Evolutionary conservation across 306 rosid genomes (phyloP).

Genomic region (Fragaria nilgerrensis): DNA sequence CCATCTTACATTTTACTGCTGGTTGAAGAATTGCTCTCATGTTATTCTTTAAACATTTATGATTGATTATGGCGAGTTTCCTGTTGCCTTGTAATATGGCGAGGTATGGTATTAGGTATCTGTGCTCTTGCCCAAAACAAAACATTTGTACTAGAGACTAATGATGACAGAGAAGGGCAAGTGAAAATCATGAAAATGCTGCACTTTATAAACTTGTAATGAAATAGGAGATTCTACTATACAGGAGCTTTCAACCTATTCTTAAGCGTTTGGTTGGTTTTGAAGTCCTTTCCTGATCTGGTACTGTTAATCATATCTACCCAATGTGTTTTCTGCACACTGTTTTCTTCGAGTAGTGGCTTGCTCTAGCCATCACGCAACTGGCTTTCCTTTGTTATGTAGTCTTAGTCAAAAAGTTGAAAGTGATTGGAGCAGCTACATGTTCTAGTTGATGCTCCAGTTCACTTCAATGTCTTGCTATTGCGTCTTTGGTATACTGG

Average conservation of each 20-base stretch:
- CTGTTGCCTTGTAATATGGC: constrained; percentile 4
- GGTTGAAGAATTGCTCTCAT: constrained; percentile 17
- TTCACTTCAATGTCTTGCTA: not conserved
- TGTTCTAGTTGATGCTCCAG: constrained; percentile 1
- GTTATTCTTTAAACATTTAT: constrained; percentile 8
- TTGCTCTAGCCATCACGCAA: not conserved
- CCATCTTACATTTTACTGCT: constrained; percentile 2
- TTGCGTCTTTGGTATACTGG: not conserved
- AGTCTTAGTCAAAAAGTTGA: not conserved
- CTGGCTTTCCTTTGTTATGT: not conserved
- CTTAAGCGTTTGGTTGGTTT: not conserved
- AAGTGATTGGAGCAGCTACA: not conserved
- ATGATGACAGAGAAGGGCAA: constrained; percentile 3
- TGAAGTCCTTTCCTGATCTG: not conserved
- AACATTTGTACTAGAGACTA: not conserved
- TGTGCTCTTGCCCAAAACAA: not conserved
- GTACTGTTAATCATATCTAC: not conserved
- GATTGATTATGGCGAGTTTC: not conserved
- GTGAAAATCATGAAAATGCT: not conserved
- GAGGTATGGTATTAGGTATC: not conserved
- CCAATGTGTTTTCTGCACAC: not conserved
- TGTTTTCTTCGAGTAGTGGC: not conserved
- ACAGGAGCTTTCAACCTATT: not conserved
- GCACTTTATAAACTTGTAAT: not conserved
- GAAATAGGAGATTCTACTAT: not conserved